These are phyloP conservation scores for Fomitopsis schrenkii DNA, from an alignment of 1,284 basidiomycete species.

Conservation along the genomic window DNA sequence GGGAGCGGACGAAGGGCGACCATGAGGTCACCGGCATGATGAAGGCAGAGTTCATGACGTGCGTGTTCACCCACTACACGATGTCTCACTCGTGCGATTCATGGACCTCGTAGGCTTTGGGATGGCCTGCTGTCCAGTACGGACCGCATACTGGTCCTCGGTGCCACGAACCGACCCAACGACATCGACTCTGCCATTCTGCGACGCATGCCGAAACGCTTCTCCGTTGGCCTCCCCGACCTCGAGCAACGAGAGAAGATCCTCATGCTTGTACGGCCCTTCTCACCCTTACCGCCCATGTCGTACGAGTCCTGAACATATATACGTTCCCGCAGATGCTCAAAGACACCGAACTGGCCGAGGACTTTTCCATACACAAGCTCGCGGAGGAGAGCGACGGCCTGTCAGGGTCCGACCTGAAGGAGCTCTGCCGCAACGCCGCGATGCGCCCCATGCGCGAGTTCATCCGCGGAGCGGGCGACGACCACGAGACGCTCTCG, in stretches of 20 bases:
- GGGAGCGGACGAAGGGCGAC: constrained; percentile 84
- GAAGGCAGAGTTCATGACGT: constrained; percentile 99
- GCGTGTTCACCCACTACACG: constrained; percentile 27
- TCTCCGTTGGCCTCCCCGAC: constrained; percentile 84
- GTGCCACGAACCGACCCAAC: constrained; percentile 92
- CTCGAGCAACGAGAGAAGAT: constrained; percentile 84
- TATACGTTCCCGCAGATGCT: constrained; percentile 63
- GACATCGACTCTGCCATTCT: constrained; percentile 97
- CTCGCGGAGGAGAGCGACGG: constrained; percentile 79
- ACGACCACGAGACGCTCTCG: constrained; percentile 47
- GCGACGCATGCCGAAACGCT: constrained; percentile 97
- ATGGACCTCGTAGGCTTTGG: constrained; percentile 66
- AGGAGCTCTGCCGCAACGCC: constrained; percentile 92
- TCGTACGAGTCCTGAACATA: background rate
- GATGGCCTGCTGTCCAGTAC: constrained; percentile 89
- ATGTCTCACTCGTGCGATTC: no score
- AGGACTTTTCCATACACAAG: constrained; percentile 58
- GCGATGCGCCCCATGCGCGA: constrained; percentile 92
- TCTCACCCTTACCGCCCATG: background rate
- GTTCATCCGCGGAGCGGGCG: constrained; percentile 65
- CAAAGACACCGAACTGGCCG: constrained; percentile 67
- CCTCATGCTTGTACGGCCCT: constrained; percentile 64
- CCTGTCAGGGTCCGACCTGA: constrained; percentile 87
- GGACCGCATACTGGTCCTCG: constrained; percentile 89
- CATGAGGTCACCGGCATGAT: constrained; percentile 99